A percentile compares a stretch with the other conserved stretches of the same genome.
phyloP scores from a whole-genome alignment of 148 eudicot genomes.

The Camellia sinensis region DNA sequence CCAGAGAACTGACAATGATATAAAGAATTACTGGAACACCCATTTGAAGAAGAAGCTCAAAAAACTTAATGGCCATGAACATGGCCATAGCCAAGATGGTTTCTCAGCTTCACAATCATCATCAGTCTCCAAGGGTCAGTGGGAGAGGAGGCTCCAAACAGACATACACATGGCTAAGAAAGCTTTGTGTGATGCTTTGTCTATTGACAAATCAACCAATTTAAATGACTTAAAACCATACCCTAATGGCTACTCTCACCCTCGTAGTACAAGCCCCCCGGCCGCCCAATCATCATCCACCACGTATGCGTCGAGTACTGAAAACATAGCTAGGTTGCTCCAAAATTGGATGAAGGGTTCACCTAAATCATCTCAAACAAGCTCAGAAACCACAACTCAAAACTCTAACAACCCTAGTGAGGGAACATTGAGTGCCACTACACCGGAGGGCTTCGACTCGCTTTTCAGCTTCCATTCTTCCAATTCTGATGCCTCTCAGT shows the following conservation, averaged over 20 bases:
- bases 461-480: conserved; percentile 32
- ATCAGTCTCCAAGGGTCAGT: conserved; percentile 61
- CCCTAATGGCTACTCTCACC: background rate
- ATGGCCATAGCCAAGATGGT: conserved; percentile 19
- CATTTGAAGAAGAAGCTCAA: conserved; percentile 73
- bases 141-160: conserved; percentile 92
- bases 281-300: conserved; percentile 15
- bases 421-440: conserved; percentile 16
- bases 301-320: conserved; percentile 66
- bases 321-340: conserved; percentile 66
- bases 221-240: conserved; percentile 6
- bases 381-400: conserved; percentile 32
- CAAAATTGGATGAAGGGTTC: conserved; percentile 48
- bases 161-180: conserved; percentile 74
- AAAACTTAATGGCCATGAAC: conserved; percentile 37
- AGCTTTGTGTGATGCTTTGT: conserved; percentile 75
- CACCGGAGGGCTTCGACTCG: conserved; percentile 24
- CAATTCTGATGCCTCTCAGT: conserved; percentile 19
- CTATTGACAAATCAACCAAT: conserved; percentile 47
- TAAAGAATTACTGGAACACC: conserved; percentile 92
- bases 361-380: conserved; percentile 25
- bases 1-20: conserved; percentile 85
- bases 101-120: conserved; percentile 29
- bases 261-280: too few species aligned
- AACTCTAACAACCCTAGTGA: conserved; percentile 27